phyloP scores from a whole-genome alignment of 2,329 filamentous ascomycete genomes.

The Thielaviopsis populi region DNA sequence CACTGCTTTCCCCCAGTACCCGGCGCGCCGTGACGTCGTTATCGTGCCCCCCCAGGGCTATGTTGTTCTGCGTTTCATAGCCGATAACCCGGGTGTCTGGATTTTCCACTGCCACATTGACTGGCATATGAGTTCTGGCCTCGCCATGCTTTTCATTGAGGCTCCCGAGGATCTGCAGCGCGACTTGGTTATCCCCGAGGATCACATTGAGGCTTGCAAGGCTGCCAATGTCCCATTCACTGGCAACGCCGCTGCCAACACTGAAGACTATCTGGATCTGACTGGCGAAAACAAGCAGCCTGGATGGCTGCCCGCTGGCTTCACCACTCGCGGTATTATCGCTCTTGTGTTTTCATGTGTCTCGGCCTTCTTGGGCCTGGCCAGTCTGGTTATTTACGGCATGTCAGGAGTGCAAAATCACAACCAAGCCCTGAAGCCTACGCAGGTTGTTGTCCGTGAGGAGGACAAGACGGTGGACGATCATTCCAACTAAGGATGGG shows the following conservation, averaged over 20 bases:
- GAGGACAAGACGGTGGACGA: background rate
- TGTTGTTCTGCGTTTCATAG: conserved; percentile 31
- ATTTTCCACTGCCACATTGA: conserved; percentile 36
- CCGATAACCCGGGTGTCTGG: conserved; percentile 33
- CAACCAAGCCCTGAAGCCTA: background rate
- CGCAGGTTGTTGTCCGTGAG: conserved; percentile 1
- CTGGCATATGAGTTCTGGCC: conserved; percentile 35
- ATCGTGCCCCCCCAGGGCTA: conserved; percentile 33
- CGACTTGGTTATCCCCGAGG: conserved; percentile 38
- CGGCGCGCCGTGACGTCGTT: conserved; percentile 34
- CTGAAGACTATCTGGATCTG: conserved; percentile 35
- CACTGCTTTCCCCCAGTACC: conserved; percentile 25
- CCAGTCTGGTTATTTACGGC: conserved; percentile 15
- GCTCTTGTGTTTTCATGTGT: conserved; percentile 60
- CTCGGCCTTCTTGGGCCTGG: conserved; percentile 51
- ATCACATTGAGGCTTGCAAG: conserved; percentile 30
- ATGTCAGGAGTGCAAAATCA: conserved; percentile 4
- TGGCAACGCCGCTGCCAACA: conserved; percentile 49
- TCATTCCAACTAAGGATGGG: background rate
- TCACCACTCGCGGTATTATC: conserved; percentile 55
- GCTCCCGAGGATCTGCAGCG: conserved; percentile 30
- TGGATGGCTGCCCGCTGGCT: conserved; percentile 48
- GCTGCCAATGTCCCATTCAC: conserved; percentile 28
- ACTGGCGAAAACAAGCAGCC: conserved; percentile 34
- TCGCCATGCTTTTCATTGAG: conserved; percentile 25